Evolutionary conservation across 768 basidiomycete genomes (phyloP).

Genomic region (Calocybe indica): DNA sequence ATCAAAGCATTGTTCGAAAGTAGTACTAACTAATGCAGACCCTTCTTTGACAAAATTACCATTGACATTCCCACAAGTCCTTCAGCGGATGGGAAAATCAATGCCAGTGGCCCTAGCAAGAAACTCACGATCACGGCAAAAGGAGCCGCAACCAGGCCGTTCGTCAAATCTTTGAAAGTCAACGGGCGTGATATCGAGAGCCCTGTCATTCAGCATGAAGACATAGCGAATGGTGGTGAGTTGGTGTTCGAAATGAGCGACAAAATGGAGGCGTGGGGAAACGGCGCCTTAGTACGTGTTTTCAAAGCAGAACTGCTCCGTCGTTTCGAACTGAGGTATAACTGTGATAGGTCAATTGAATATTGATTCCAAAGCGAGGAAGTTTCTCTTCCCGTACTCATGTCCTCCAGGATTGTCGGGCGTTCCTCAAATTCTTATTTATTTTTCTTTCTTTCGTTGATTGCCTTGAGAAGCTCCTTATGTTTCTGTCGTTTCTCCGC

Average conservation of each 20-base stretch:
- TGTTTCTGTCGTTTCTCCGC: no score
- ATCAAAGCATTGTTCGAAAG: neutral
- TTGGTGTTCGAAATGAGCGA: conserved; percentile 64
- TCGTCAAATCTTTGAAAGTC: conserved; percentile 52
- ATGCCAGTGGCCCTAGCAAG: conserved; percentile 16
- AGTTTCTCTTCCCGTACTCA: no score
- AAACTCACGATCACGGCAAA: conserved; percentile 45
- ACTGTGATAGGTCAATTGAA: no score
- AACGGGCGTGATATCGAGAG: conserved; percentile 38
- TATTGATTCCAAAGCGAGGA: no score
- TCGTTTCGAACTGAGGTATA: no score
- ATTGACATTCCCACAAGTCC: conserved; percentile 41
- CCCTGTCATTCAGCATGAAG: conserved; percentile 55
- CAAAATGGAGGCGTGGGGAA: conserved; percentile 26
- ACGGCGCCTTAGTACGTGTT: conserved; percentile 4
- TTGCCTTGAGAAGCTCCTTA: no score
- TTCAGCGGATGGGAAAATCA: neutral
- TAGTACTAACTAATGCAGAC: conserved; percentile 18
- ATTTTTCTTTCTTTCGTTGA: no score
- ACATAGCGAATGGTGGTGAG: conserved; percentile 51
- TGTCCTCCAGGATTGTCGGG: no score
- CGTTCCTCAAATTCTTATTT: no score
- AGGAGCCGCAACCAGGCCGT: conserved; percentile 55
- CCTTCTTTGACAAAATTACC: conserved; percentile 47
- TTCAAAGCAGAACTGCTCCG: no score